Conservation (phyloP, 345 rosid genomes). For the Syzygium aqueum region DNA sequence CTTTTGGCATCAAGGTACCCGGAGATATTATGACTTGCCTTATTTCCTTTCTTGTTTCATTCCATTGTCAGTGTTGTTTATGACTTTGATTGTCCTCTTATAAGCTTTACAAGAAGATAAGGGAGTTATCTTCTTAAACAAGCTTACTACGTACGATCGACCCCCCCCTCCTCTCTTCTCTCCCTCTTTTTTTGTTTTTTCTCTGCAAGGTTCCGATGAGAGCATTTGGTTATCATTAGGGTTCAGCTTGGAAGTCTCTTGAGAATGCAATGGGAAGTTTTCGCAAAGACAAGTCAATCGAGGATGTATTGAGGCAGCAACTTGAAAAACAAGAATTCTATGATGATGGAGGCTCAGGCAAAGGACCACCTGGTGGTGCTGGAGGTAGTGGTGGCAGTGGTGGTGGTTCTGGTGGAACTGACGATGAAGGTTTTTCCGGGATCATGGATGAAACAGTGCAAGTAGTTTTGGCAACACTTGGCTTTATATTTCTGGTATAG, state of each 20-base stretch:
- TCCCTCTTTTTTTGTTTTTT: not conserved
- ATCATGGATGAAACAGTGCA: conserved; percentile 46
- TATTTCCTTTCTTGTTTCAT: not conserved
- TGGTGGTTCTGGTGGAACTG: conserved; percentile 29
- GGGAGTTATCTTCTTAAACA: not conserved
- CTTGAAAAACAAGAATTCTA: conserved; percentile 42
- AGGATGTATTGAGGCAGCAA: conserved; percentile 58
- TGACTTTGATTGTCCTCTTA: not conserved
- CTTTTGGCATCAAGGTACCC: not conserved
- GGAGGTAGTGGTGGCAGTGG: conserved; percentile 27
- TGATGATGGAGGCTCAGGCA: conserved; percentile 35
- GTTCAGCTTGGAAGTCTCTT: conserved; percentile 51
- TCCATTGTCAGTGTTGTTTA: not conserved
- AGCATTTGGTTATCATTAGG: conserved; percentile 17
- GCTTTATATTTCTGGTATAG: conserved; percentile 54
- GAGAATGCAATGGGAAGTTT: conserved; percentile 44
- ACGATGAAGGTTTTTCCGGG: conserved; percentile 43
- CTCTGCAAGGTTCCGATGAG: not conserved
- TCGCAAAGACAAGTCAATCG: conserved; percentile 31
- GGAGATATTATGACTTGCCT: not conserved
- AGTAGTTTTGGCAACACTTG: conserved; percentile 57
- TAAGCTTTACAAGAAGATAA: not conserved
- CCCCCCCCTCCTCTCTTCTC: not conserved
- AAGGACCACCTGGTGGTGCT: conserved; percentile 33
- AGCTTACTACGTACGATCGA: not conserved